Evolutionary conservation across 108 stramenopile genomes (phyloP), one percentile per base, ranked within the genome.

Genomic region (Seminavis robusta): DNA sequence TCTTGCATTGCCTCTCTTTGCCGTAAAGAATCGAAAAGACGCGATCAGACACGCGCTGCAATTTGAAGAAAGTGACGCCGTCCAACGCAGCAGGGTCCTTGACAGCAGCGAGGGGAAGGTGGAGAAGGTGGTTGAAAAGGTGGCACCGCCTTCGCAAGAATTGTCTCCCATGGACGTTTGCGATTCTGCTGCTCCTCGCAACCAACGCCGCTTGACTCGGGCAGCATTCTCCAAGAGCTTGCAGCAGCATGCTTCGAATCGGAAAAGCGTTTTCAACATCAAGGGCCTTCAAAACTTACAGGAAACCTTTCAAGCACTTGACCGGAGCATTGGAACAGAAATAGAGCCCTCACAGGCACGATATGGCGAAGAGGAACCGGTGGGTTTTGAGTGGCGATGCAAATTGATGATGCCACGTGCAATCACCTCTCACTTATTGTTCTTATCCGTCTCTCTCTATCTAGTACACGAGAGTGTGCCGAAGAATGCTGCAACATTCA

Each of bases 21-120:
- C 25, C 11, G 3, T 16, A 51, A 34, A 77, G 71, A 80, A 89
- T 52, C 86, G 87, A 46, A 89, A 87, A 71, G 87, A 93, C 76
- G 85, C 85, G 16, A 86, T 92, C 43, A 73, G 87, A 19, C 74
- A 77, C 41, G 73, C 76, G 32, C 78, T 92, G 17, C 91, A 88
- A 61, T 56, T 74, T 17, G 41, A 55, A 25, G 24, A 47, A 27
- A 36, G 30, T 21, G 6, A 47, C 19, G 25, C 21, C 33, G 55
- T 11, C 27, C 29, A 52, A 17, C 40, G 27, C 42, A 26, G 9
- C 31, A 25, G 7, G 26, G n/a, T n/a, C n/a, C n/a, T n/a, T n/a
- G n/a, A n/a, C n/a, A n/a, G n/a, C n/a, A n/a, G n/a, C n/a, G n/a
- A n/a, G n/a, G n/a, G n/a, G n/a, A n/a, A n/a, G n/a, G n/a, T n/a